These are phyloP conservation scores for Aspergillus sp. DNA, from an alignment of 2,329 filamentous ascomycete genomes.

Conservation along the genomic window DNA sequence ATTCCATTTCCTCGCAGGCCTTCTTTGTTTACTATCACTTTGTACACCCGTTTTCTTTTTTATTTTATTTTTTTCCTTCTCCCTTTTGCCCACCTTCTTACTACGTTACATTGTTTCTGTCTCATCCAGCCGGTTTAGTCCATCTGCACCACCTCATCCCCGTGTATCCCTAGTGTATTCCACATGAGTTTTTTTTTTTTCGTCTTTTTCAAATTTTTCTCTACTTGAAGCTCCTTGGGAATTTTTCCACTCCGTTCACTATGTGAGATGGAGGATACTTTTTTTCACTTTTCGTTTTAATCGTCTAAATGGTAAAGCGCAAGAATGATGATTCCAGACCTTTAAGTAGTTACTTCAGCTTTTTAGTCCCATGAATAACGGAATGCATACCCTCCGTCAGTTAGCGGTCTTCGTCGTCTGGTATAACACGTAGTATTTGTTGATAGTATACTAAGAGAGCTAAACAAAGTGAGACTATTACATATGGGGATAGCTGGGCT, in stretches of 20 bases:
- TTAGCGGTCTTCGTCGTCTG: too few relatives aligned
- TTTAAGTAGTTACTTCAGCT: neutral
- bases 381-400: neutral
- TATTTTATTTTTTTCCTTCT: neutral
- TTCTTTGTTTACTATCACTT: neutral
- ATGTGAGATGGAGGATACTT: neutral
- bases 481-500: too few relatives aligned
- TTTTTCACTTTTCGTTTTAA: neutral
- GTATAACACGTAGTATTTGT: slow-evolving; percentile 9
- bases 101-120: too few relatives aligned
- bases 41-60: neutral
- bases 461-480: too few relatives aligned
- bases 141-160: neutral
- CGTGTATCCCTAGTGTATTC: neutral
- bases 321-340: neutral
- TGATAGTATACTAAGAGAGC: slow-evolving; percentile 9
- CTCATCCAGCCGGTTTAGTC: neutral
- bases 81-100: too few relatives aligned
- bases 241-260: neutral
- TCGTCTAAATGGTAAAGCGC: neutral
- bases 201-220: neutral
- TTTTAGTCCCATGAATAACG: neutral
- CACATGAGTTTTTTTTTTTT: neutral
- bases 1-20: neutral
- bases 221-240: neutral